Conservation (phyloP, 345 rosid genomes). For the Euphorbia tirucalli region DNA sequence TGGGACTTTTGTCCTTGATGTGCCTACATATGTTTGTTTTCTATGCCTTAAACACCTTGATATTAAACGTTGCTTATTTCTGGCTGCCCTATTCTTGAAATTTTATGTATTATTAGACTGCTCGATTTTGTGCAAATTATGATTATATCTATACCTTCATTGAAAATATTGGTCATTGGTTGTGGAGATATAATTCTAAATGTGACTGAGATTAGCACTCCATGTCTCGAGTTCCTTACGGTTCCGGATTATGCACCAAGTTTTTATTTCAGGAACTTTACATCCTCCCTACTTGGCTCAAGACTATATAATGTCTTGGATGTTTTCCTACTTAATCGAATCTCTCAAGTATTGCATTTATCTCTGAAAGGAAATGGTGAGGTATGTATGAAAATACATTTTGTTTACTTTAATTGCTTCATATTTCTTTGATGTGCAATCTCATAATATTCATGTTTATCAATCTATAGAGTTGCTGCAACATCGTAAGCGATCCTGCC, state of each 20-base stretch:
- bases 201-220: neutral
- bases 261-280: neutral
- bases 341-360: neutral
- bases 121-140: neutral
- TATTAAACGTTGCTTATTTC: neutral
- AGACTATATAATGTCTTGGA: neutral
- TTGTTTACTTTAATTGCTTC: neutral
- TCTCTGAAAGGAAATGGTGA: neutral
- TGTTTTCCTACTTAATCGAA: neutral
- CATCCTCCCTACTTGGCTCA: neutral
- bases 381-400: neutral
- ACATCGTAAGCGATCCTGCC: too few species aligned
- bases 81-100: slow-evolving; percentile 12
- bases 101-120: neutral
- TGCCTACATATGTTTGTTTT: slow-evolving; percentile 5
- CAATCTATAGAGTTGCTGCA: neutral
- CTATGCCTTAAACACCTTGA: neutral
- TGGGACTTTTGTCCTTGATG: neutral
- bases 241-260: neutral
- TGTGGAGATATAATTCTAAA: too few species aligned
- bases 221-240: neutral
- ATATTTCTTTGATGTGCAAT: neutral
- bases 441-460: neutral
- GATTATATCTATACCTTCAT: neutral
- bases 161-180: neutral